phyloP scores from a whole-genome alignment of 192 early-diverging fungal species.

The Coemansia sp. region DNA sequence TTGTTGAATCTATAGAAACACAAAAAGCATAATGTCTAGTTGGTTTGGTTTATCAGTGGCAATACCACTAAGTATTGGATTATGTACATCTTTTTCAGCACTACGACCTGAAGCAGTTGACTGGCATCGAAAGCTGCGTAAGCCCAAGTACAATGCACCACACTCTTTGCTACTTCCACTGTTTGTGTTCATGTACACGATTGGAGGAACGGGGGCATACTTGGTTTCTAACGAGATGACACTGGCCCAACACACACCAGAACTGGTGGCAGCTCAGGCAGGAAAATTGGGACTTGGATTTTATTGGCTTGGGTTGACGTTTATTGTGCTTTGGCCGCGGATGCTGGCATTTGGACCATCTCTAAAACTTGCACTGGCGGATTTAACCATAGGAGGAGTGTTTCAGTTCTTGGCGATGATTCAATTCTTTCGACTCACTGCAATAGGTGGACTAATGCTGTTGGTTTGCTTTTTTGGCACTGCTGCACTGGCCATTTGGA shows the following conservation, averaged over 20 bases:
- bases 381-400: conserved; percentile 24
- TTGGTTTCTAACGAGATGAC: conserved; percentile 38
- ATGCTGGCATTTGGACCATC: conserved; percentile 32
- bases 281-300: conserved; percentile 44
- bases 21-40: conserved; percentile 32
- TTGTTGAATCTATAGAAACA: background rate
- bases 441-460: conserved; percentile 34
- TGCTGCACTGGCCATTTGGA: conserved; percentile 35
- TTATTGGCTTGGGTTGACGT: conserved; percentile 48
- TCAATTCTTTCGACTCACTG: conserved; percentile 43
- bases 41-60: conserved; percentile 39
- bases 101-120: conserved; percentile 20
- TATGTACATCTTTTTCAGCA: conserved; percentile 24
- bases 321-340: conserved; percentile 44
- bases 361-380: conserved; percentile 35
- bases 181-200: conserved; percentile 22
- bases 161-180: conserved; percentile 30
- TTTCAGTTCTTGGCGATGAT: conserved; percentile 36
- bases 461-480: conserved; percentile 25
- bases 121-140: conserved; percentile 44
- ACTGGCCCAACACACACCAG: conserved; percentile 24
- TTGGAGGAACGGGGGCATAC: conserved; percentile 38
- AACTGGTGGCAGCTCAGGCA: conserved; percentile 28
- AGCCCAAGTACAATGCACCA: conserved; percentile 40
- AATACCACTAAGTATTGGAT: conserved; percentile 33